These are phyloP conservation scores for Maudiozyma humilis DNA, from an alignment of 1,139 yeast genomes.

Conservation along the genomic window DNA sequence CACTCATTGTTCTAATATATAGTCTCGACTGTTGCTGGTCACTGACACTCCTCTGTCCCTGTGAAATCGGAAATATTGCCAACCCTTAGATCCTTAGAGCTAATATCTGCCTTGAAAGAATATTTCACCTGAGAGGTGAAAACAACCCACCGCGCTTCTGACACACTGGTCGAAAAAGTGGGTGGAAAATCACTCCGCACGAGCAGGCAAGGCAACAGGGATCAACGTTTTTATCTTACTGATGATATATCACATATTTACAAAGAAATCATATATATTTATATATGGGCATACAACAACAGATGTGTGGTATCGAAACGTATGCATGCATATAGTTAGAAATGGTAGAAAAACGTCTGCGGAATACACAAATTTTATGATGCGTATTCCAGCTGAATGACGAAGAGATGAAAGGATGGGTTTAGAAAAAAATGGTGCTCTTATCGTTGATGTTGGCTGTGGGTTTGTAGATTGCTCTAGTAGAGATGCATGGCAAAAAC, in stretches of 20 bases:
- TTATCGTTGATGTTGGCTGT: too few species aligned
- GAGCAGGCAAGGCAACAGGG: too few species aligned
- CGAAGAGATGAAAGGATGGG: neutral
- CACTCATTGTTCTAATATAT: slow-evolving; percentile 24
- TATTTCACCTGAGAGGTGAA: neutral
- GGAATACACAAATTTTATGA: neutral
- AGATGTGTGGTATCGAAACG: neutral
- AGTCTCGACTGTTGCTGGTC: neutral
- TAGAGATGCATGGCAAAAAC: too few species aligned
- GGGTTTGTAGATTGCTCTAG: too few species aligned
- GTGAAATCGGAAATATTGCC: neutral
- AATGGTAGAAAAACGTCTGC: neutral
- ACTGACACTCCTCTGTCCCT: neutral
- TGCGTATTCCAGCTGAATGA: neutral
- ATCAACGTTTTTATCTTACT: too few species aligned
- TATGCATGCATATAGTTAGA: neutral
- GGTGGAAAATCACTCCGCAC: neutral
- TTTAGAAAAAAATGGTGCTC: too few species aligned
- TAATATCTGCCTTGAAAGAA: too few species aligned
- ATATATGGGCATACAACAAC: neutral
- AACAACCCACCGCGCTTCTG: too few species aligned
- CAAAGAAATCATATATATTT: neutral
- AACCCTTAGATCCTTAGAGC: too few species aligned
- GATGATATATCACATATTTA: neutral
- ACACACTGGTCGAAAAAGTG: too few species aligned